Base-by-base conservation (phyloP, 192 early-diverging fungal genomes). In the Spizellomyces sp. region DNA sequence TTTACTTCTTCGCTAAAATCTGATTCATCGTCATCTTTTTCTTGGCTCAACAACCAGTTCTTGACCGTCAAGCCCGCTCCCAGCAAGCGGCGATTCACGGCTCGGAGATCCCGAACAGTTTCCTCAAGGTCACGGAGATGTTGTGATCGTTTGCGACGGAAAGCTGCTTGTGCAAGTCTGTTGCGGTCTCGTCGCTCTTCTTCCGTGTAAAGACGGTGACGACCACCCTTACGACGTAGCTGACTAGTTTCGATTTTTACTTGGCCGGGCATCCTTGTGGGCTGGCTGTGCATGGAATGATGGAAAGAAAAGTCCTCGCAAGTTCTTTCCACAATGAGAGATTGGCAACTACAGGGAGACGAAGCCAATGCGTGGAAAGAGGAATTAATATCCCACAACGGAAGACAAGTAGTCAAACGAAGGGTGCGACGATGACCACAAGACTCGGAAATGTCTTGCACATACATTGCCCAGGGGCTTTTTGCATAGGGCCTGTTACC, bases 151-250 rank as follows among this genome's bases (percentile, higher is more conserved):
- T 61, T 61, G n/a, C 19, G 19, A 14, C 59, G 59, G 59, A 61
- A 61, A 1, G 59, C 59, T 14, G 59, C 59, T 27, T 61, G 59
- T 27, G 59, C 59, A 61, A 61, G n/a, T 27, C 59, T 15, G 59
- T 61, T 61, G 14, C 59, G 12, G 21, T 61, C 59, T 14, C 36
- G 17, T 10, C 59, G 17, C 4, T 61, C 19, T 27, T 61, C 59
- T 15, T 12, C 59, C 14, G 14, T 61, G 36, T 19, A 61, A 2
- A 12, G 36, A 27, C 59, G 59, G 21, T 22, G 59, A 61, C 59
- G 59, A 27, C 59, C 59, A 17, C 59, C 36, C 59, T 61, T 61
- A 12, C 50, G 50, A 2, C 17, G 12, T 19, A 54, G 12, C 50
- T 54, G 50, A n/a, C 2, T 54, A n/a, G 50, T 4, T 54, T n/a